Base-by-base conservation (phyloP, 2,329 filamentous ascomycete genomes). In the Cercospora sp. region DNA sequence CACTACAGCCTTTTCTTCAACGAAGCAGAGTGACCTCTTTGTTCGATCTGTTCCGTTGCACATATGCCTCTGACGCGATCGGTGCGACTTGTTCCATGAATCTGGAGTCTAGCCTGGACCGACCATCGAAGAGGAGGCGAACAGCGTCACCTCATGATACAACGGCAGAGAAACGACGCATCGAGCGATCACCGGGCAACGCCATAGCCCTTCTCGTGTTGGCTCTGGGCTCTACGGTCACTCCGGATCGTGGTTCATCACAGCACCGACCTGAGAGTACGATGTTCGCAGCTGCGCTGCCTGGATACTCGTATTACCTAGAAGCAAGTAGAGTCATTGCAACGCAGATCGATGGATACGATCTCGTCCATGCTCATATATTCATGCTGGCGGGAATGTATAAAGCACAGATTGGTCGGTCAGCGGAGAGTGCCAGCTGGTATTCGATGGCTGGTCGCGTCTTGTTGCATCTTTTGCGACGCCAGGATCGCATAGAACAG, bases 261-360 rank as follows among this genome's bases (percentile, higher is more conserved):
- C 28, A 60, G 16, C 20, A 31, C n/a, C 16, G 33, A n/a, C 28
- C 26, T 18, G 28, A 12, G 7, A 42, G 7, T 88, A 8, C 20
- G 20, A 51, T 13, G 20, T 23, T 13, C 12, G 45, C 18, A 51
- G 10, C 18, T 51, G 3, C 20, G 20, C 20, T 9, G 45, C 94
- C 94, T 0, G 94, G 94, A 0, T 82, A 97, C 67, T 89, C 92
- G 36, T 96, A 97, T 76, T 97, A 93, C 77, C 90, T 90, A 2
- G 88, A 91, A 69, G 93, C 93, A 1, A 90, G 90, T 0, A 90
- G 94, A 67, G 96, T 97, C 55, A 82, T 97, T 30, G 92, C 93
- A 4, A 90, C 90, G 67, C 88, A 94, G 48, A 84, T 89, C 45
- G 93, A 91, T 10, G 90, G 90, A 0, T 90, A 89, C 68, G 90